These are phyloP conservation scores for Mangifera indica DNA, from an alignment of 345 rosid genomes.

Conservation along the genomic window DNA sequence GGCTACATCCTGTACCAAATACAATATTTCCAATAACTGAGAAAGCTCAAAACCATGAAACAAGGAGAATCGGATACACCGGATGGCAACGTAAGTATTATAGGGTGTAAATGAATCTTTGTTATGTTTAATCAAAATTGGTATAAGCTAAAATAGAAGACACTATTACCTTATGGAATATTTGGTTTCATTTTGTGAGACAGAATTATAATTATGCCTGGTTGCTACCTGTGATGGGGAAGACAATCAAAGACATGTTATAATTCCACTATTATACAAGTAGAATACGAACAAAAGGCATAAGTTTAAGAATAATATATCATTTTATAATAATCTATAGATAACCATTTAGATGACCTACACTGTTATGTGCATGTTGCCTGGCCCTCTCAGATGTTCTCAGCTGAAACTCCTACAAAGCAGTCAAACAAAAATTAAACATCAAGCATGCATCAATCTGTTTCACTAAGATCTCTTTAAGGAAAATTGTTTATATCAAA, in stretches of 20 bases:
- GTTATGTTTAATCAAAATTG: background rate
- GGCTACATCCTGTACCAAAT: background rate
- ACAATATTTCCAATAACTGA: background rate
- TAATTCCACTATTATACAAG: background rate
- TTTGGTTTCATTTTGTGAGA: conserved; percentile 25
- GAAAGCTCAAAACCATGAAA: background rate
- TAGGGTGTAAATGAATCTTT: background rate
- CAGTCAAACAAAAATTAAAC: conserved; percentile 9
- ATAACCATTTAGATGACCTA: conserved; percentile 20
- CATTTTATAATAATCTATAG: background rate
- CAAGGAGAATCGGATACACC: background rate
- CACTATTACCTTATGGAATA: conserved; percentile 34
- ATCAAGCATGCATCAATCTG: conserved; percentile 4
- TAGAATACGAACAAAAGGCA: background rate
- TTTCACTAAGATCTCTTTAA: background rate
- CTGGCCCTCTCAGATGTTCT: conserved; percentile 43
- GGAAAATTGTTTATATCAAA: no score
- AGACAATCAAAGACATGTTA: background rate
- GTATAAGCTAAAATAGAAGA: background rate
- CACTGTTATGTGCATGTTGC: conserved; percentile 29
- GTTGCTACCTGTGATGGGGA: conserved; percentile 26
- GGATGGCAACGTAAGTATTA: background rate
- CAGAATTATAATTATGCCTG: conserved; percentile 12
- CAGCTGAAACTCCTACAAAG: conserved; percentile 39
- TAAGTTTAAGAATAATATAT: background rate